These are phyloP conservation scores for Gymnopus androsaceus DNA, from an alignment of 1,284 basidiomycete species.

Conservation along the genomic window DNA sequence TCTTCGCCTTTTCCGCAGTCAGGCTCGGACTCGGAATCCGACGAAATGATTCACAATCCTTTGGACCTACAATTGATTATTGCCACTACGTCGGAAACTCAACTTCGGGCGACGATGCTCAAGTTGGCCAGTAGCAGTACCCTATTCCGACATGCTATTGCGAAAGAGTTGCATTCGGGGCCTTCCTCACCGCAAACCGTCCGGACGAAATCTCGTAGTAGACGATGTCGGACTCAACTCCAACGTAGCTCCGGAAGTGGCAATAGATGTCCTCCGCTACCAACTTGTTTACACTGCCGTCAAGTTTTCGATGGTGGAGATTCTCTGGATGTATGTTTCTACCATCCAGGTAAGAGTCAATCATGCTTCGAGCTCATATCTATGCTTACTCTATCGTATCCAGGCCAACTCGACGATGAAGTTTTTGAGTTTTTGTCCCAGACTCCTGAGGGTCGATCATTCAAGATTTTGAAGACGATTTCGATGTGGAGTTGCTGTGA, in stretches of 20 bases:
- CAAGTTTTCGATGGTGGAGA: neutral
- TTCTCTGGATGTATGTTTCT: neutral
- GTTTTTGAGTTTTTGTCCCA: conserved; percentile 40
- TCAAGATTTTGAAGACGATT: conserved; percentile 34
- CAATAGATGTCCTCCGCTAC: neutral
- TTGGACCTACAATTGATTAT: conserved; percentile 30
- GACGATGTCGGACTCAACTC: neutral
- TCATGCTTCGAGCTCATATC: neutral
- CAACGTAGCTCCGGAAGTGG: neutral
- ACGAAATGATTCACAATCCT: neutral
- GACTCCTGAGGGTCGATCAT: conserved; percentile 32
- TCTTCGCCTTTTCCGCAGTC: conserved; percentile 29
- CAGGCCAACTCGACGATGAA: conserved; percentile 38
- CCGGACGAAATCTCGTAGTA: neutral
- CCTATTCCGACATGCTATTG: conserved; percentile 34
- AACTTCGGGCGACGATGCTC: conserved; percentile 34
- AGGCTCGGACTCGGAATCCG: conserved; percentile 28
- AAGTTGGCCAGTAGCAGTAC: conserved; percentile 33
- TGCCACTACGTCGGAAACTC: conserved; percentile 29
- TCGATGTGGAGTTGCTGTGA: conserved; percentile 48
- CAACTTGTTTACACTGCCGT: conserved; percentile 4
- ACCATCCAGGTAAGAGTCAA: conserved; percentile 14
- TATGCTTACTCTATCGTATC: neutral
- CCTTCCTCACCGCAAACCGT: neutral
- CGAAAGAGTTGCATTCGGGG: conserved; percentile 31